Percentiles rank a stretch among this genome's conserved stretches.
Evolutionary conservation across 768 basidiomycete species (phyloP).

Genomic region (Trametes meyenii): DNA sequence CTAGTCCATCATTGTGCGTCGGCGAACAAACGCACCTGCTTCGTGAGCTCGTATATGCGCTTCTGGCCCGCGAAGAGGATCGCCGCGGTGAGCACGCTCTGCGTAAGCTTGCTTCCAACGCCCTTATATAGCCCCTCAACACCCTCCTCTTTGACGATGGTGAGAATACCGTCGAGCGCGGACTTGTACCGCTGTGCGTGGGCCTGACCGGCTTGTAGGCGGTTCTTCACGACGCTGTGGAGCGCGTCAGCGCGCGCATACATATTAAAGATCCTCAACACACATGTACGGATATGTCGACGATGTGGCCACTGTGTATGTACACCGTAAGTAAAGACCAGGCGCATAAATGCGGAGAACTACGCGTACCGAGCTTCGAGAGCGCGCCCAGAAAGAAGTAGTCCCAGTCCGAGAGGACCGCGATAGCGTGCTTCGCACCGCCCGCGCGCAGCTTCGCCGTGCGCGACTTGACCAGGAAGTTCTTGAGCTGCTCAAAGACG

Average conservation of each 20-base stretch:
- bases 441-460: constrained; percentile 54
- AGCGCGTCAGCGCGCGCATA: background rate
- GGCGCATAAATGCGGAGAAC: background rate
- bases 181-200: constrained; percentile 74
- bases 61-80: constrained; percentile 91
- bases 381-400: constrained; percentile 95
- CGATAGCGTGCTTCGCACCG: constrained; percentile 45
- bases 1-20: no score
- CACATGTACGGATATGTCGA: constrained; percentile 79
- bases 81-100: constrained; percentile 91
- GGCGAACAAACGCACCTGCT: constrained; percentile 38
- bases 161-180: constrained; percentile 72
- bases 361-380: constrained; percentile 75
- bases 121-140: constrained; percentile 86
- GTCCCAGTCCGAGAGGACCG: constrained; percentile 78
- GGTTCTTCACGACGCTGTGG: constrained; percentile 68
- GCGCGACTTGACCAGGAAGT: constrained; percentile 67
- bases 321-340: background rate
- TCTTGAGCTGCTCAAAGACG: constrained; percentile 94
- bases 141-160: constrained; percentile 80
- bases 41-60: constrained; percentile 76
- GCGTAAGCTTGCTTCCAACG: constrained; percentile 83
- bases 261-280: constrained; percentile 25
- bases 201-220: constrained; percentile 75
- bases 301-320: constrained; percentile 44